A percentile compares a stretch with the other conserved stretches of the same genome.
phyloP scores from a whole-genome alignment of 768 basidiomycete species.

The Boletus reticuloceps region DNA sequence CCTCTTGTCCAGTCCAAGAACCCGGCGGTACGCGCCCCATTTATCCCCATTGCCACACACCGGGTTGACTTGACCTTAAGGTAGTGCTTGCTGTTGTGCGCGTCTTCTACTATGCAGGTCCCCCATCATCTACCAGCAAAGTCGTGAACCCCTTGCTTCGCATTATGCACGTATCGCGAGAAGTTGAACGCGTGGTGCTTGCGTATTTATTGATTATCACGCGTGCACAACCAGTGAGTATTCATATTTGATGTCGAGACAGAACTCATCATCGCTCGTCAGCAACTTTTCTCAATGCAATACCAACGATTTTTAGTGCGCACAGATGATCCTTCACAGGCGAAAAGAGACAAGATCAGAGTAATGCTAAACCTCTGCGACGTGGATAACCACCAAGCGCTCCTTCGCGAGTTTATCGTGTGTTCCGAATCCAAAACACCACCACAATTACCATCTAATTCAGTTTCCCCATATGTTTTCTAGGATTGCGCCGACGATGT shows the following conservation, averaged over 20 bases:
- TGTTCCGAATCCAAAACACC: conserved; percentile 25
- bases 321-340: conserved; percentile 59
- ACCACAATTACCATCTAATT: not conserved
- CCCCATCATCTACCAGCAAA: conserved; percentile 51
- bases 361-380: conserved; percentile 67
- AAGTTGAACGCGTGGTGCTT: conserved; percentile 73
- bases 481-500: conserved; percentile 84
- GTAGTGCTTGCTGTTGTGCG: conserved; percentile 77
- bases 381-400: conserved; percentile 61
- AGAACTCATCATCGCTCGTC: not conserved
- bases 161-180: conserved; percentile 64
- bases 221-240: conserved; percentile 61
- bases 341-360: conserved; percentile 74
- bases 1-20: conserved; percentile 85
- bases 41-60: not conserved
- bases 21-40: conserved; percentile 61
- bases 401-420: conserved; percentile 85
- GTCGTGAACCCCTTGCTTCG: conserved; percentile 73
- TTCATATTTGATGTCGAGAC: not conserved
- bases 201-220: conserved; percentile 69
- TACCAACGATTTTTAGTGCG: conserved; percentile 70
- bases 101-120: conserved; percentile 70
- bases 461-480: not conserved
- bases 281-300: conserved; percentile 55
- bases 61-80: conserved; percentile 35